Evolutionary conservation across 768 basidiomycete genomes (phyloP).

Genomic region (Cyclocybe cylindracea): DNA sequence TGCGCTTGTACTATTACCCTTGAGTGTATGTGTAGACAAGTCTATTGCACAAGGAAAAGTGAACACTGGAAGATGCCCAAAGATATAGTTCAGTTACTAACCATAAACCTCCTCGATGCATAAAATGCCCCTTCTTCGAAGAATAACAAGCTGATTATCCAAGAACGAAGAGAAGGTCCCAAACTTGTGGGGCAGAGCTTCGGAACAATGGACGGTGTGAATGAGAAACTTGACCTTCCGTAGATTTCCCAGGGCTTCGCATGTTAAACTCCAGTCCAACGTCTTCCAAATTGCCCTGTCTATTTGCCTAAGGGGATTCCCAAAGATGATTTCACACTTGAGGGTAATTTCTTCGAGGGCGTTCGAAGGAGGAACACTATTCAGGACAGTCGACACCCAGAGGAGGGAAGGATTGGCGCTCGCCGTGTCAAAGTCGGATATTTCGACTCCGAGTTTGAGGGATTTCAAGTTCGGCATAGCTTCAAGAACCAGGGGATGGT

Average conservation of each 20-base stretch:
- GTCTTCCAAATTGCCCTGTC: constrained; percentile 4
- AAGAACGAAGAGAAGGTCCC: neutral
- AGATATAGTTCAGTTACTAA: no score
- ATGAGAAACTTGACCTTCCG: constrained; percentile 3
- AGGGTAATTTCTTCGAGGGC: constrained; percentile 4
- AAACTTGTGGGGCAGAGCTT: neutral
- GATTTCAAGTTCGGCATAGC: constrained; percentile 3
- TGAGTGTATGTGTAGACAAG: no score
- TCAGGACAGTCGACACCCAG: constrained; percentile 4
- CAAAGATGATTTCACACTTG: constrained; percentile 4
- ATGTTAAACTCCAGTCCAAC: constrained; percentile 3
- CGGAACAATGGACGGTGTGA: neutral
- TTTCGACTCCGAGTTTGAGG: constrained; percentile 6
- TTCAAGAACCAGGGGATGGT: constrained; percentile 1
- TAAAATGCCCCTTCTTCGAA: neutral
- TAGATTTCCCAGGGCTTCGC: constrained; percentile 1
- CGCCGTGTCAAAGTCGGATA: constrained; percentile 6
- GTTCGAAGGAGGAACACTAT: constrained; percentile 1
- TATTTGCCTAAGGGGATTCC: constrained; percentile 2
- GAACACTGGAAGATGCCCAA: no score
- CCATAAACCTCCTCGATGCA: no score
- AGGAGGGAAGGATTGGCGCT: constrained; percentile 1
- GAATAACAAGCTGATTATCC: constrained; percentile 1
- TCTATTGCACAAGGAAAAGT: no score
- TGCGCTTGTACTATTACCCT: no score